Conservation (phyloP, 805 yeast species). For the Cyberlindnera mrakii region DNA sequence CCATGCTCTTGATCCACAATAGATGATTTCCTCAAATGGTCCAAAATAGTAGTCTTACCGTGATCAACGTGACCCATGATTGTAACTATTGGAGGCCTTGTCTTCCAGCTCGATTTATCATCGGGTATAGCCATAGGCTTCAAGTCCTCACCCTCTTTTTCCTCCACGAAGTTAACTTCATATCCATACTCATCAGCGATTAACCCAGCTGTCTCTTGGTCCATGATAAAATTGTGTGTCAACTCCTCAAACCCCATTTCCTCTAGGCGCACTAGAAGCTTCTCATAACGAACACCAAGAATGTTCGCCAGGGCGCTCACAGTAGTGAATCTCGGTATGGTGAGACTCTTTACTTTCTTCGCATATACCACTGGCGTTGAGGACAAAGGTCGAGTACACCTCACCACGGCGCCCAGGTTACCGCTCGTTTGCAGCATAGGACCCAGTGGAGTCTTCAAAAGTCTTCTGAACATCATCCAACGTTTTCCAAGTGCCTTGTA, state of each 20-base stretch:
- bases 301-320: slow-evolving; percentile 75
- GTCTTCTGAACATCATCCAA: no score
- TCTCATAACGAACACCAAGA: slow-evolving; percentile 57
- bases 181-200: slow-evolving; percentile 88
- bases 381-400: not conserved
- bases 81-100: slow-evolving; percentile 91
- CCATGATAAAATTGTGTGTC: slow-evolving; percentile 70
- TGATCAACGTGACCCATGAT: slow-evolving; percentile 99
- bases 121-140: slow-evolving; percentile 44
- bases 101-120: slow-evolving; percentile 36
- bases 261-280: slow-evolving; percentile 50
- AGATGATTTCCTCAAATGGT: slow-evolving; percentile 76
- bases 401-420: no score
- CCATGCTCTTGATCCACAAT: slow-evolving; percentile 85
- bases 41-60: slow-evolving; percentile 93
- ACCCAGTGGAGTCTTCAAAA: no score
- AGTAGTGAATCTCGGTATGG: slow-evolving; percentile 71
- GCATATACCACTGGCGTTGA: not conserved
- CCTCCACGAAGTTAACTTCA: slow-evolving; percentile 35
- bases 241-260: slow-evolving; percentile 70
- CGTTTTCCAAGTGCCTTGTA: no score
- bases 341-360: slow-evolving; percentile 17
- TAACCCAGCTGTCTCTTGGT: slow-evolving; percentile 77
- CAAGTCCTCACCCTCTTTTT: slow-evolving; percentile 35
- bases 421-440: no score